Evolutionary conservation across 192 early-diverging fungal genomes (phyloP).

Genomic region (Geosiphon pyriformis): DNA sequence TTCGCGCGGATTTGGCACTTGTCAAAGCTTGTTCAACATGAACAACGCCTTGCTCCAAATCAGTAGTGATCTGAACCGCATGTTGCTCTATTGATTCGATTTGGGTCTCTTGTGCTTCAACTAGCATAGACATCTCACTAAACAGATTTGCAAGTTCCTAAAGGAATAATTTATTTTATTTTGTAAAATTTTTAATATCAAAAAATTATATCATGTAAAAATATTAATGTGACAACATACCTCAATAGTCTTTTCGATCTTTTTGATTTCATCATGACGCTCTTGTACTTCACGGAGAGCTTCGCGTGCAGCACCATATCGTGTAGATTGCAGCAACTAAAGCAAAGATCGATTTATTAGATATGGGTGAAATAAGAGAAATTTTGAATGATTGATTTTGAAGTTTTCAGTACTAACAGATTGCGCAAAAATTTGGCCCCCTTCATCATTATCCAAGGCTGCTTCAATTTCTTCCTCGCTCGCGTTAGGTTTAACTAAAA

Average conservation of each 20-base stretch:
- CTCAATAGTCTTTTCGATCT: constrained; percentile 82
- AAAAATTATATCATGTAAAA: neutral
- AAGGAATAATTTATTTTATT: neutral
- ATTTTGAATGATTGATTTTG: too few relatives aligned
- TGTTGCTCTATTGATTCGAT: constrained; percentile 12
- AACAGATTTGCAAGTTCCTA: constrained; percentile 25
- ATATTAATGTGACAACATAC: constrained; percentile 37
- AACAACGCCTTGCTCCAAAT: constrained; percentile 4
- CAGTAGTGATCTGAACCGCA: neutral
- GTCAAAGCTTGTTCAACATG: constrained; percentile 18
- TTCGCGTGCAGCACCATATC: constrained; percentile 63
- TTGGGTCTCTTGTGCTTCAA: constrained; percentile 10
- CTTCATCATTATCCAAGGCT: constrained; percentile 66
- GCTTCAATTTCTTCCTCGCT: constrained; percentile 69
- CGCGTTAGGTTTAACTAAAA: constrained; percentile 74
- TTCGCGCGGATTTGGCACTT: constrained; percentile 11
- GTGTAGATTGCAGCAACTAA: constrained; percentile 64
- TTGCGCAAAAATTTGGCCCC: constrained; percentile 76
- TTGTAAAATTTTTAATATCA: neutral
- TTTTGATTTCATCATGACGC: constrained; percentile 78
- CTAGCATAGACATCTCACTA: constrained; percentile 17
- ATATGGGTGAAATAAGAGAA: neutral
- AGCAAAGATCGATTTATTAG: neutral
- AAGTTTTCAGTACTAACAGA: constrained; percentile 58
- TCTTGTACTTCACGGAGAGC: constrained; percentile 80